Percentiles rank a stretch among this genome's conserved stretches.
Conservation (phyloP, 2,329 filamentous ascomycete genomes). For the Pseudomassariella vexata region DNA sequence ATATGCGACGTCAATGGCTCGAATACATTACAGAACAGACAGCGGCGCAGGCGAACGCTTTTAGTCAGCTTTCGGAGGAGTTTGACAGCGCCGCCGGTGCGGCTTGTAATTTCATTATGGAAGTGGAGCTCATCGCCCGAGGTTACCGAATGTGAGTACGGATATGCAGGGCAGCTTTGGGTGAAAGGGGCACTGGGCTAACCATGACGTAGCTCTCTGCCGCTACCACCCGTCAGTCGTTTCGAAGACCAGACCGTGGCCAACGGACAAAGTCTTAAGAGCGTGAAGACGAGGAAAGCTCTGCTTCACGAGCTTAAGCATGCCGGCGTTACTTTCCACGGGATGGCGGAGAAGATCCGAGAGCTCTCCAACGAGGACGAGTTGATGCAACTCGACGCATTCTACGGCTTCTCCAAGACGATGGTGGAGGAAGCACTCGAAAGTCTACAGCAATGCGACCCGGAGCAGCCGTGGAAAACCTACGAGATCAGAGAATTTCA, state of each 20-base stretch:
- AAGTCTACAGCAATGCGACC: slow-evolving; percentile 57
- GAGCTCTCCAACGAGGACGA: slow-evolving; percentile 73
- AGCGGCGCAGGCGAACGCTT: slow-evolving; percentile 18
- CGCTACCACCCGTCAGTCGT: slow-evolving; percentile 85
- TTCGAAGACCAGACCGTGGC: too few relatives aligned
- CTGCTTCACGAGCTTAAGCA: slow-evolving; percentile 65
- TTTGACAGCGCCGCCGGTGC: slow-evolving; percentile 26
- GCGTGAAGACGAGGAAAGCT: slow-evolving; percentile 71
- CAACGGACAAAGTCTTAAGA: slow-evolving; percentile 72
- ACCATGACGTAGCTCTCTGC: slow-evolving; percentile 60
- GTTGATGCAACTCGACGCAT: slow-evolving; percentile 56
- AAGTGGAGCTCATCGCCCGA: slow-evolving; percentile 26
- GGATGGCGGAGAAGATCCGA: slow-evolving; percentile 63
- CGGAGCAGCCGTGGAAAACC: slow-evolving; percentile 68
- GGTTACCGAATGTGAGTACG: slow-evolving; percentile 26
- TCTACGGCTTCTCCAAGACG: too few relatives aligned
- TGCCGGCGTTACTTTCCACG: slow-evolving; percentile 65
- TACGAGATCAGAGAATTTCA: slow-evolving; percentile 4
- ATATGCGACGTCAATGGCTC: slow-evolving; percentile 23
- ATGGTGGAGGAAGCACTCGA: too few relatives aligned
- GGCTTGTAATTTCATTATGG: slow-evolving; percentile 27
- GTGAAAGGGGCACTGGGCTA: slow-evolving; percentile 6
- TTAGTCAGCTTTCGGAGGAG: slow-evolving; percentile 23
- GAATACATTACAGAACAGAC: slow-evolving; percentile 25
- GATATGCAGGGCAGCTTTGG: too few relatives aligned